A percentile compares a stretch with the other conserved stretches of the same genome.
These are phyloP conservation scores for Cyclotella cryptica DNA, from an alignment of 108 stramenopile genomes.

Conservation along the genomic window DNA sequence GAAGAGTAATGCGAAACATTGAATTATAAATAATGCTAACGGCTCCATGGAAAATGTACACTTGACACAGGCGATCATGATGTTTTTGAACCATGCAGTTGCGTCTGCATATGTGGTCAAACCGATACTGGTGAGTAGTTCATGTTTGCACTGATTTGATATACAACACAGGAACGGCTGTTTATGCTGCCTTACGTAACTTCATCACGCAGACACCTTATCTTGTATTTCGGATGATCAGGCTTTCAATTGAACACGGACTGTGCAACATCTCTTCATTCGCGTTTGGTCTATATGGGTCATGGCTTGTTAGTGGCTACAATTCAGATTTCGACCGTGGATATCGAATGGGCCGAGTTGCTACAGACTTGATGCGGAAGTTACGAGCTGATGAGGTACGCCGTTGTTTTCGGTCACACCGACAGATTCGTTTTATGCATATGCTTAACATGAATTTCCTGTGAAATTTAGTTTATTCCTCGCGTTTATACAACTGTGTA, in stretches of 20 bases:
- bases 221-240: slow-evolving; percentile 35
- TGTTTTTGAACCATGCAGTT: slow-evolving; percentile 34
- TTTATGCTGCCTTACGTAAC: too few relatives aligned
- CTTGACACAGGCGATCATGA: slow-evolving; percentile 49
- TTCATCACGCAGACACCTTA: too few relatives aligned
- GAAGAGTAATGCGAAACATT: too few relatives aligned
- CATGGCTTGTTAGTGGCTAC: slow-evolving; percentile 30
- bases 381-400: slow-evolving; percentile 1
- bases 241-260: slow-evolving; percentile 21
- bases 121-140: slow-evolving; percentile 12
- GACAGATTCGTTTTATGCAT: too few relatives aligned
- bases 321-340: slow-evolving; percentile 50
- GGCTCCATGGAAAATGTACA: too few relatives aligned
- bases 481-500: slow-evolving; percentile 30
- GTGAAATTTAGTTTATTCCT: slow-evolving; percentile 3
- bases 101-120: slow-evolving; percentile 16
- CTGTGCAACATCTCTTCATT: slow-evolving; percentile 9
- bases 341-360: slow-evolving; percentile 44
- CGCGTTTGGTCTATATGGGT: slow-evolving; percentile 35
- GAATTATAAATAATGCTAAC: too few relatives aligned
- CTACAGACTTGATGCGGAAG: slow-evolving; percentile 20
- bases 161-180: too few relatives aligned
- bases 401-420: too few relatives aligned
- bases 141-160: too few relatives aligned
- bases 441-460: too few relatives aligned